Percentiles rank a stretch among this genome's conserved stretches.
Evolutionary conservation across 2,329 filamentous ascomycete species (phyloP).

Genomic region (Cryoendolithus antarcticus): DNA sequence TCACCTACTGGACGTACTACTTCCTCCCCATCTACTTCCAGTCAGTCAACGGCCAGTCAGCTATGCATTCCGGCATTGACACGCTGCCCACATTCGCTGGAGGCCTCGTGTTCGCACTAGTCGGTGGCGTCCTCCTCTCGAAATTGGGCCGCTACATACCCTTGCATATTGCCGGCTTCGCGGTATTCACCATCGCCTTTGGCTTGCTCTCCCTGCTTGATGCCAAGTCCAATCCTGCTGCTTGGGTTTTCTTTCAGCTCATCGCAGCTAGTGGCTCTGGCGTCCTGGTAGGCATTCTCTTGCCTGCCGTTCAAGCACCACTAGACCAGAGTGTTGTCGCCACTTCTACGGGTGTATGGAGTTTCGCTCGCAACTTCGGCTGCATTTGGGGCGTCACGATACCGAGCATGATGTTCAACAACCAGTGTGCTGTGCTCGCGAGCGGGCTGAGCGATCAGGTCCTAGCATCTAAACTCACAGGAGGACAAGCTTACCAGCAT

Average conservation of each 20-base stretch:
- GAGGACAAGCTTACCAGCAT: neutral
- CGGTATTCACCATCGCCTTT: slow-evolving; percentile 22
- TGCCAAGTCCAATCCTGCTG: slow-evolving; percentile 21
- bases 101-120: slow-evolving; percentile 3
- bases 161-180: slow-evolving; percentile 15
- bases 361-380: slow-evolving; percentile 36
- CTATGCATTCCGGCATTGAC: slow-evolving; percentile 26
- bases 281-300: slow-evolving; percentile 25
- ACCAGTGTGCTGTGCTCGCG: neutral
- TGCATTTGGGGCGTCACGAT: slow-evolving; percentile 34
- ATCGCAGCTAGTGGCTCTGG: slow-evolving; percentile 29
- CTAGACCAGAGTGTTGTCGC: slow-evolving; percentile 26
- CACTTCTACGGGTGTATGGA: slow-evolving; percentile 27
- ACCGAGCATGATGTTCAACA: slow-evolving; percentile 28
- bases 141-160: slow-evolving; percentile 22
- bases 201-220: slow-evolving; percentile 32
- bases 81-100: slow-evolving; percentile 25
- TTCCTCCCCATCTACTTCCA: slow-evolving; percentile 32
- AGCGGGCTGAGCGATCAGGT: neutral
- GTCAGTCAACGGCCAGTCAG: slow-evolving; percentile 26
- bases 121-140: slow-evolving; percentile 16
- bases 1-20: slow-evolving; percentile 24
- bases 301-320: slow-evolving; percentile 32
- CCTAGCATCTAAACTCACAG: neutral
- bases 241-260: slow-evolving; percentile 32